phyloP scores from a whole-genome alignment of 2,329 filamentous ascomycete species.

The Dothidotthia symphoricarpi region DNA sequence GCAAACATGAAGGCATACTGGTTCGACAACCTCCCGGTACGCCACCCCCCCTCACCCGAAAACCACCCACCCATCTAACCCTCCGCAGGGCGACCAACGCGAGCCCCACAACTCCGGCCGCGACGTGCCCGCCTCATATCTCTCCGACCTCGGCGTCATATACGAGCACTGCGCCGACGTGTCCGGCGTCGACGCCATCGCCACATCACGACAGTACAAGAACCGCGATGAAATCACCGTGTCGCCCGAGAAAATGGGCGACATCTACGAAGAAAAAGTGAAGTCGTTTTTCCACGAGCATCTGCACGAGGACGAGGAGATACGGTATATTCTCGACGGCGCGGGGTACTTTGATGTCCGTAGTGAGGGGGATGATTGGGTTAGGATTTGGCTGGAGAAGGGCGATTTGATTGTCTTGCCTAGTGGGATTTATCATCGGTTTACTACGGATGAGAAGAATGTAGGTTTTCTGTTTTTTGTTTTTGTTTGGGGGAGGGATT shows the following conservation, averaged over 20 bases:
- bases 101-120: constrained; percentile 83
- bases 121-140: constrained; percentile 61
- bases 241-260: constrained; percentile 81
- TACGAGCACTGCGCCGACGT: constrained; percentile 67
- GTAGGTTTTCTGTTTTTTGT: constrained; percentile 54
- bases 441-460: constrained; percentile 89
- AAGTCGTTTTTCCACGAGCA: constrained; percentile 94
- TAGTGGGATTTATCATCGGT: constrained; percentile 93
- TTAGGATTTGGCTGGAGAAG: constrained; percentile 80
- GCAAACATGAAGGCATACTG: constrained; percentile 65
- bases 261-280: constrained; percentile 87
- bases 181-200: constrained; percentile 69
- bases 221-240: constrained; percentile 94
- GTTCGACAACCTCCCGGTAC: constrained; percentile 65
- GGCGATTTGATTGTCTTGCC: constrained; percentile 90
- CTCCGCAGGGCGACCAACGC: constrained; percentile 81
- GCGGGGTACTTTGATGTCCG: constrained; percentile 92
- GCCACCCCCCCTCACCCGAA: not conserved
- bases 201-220: constrained; percentile 75
- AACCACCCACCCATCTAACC: constrained; percentile 17
- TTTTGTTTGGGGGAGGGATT: not conserved
- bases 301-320: constrained; percentile 97
- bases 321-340: constrained; percentile 87
- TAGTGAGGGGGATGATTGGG: constrained; percentile 79
- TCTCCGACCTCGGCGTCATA: constrained; percentile 73